Percentiles rank a stretch among this genome's conserved stretches.
phyloP scores from a whole-genome alignment of 495 filamentous ascomycete genomes.

The Rostrohypoxylon terebratum region DNA sequence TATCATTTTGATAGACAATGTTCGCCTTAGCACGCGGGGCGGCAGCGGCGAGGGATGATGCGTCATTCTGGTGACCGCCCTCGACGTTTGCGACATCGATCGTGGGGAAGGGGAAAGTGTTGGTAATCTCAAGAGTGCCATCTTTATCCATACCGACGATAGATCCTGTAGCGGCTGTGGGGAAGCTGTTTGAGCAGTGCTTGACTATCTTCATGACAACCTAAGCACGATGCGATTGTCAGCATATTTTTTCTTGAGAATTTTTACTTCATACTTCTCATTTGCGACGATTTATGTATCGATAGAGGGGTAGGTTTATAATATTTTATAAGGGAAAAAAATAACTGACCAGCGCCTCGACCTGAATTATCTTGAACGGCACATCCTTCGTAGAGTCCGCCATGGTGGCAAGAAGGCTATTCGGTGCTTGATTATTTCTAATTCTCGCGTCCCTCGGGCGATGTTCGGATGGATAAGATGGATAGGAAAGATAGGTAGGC shows the following conservation, averaged over 20 bases:
- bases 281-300: not conserved
- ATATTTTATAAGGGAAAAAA: slow-evolving; percentile 33
- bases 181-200: slow-evolving; percentile 87
- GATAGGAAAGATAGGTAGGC: not conserved
- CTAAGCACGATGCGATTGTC: slow-evolving; percentile 57
- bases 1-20: slow-evolving; percentile 89
- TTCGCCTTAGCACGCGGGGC: slow-evolving; percentile 94
- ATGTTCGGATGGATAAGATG: slow-evolving; percentile 6
- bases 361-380: slow-evolving; percentile 81
- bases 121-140: slow-evolving; percentile 88
- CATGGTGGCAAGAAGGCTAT: slow-evolving; percentile 47
- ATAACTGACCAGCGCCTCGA: slow-evolving; percentile 79
- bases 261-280: not conserved
- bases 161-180: slow-evolving; percentile 88
- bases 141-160: slow-evolving; percentile 93
- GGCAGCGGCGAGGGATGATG: slow-evolving; percentile 82
- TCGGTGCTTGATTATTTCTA: slow-evolving; percentile 2
- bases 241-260: not conserved
- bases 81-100: slow-evolving; percentile 77
- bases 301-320: slow-evolving; percentile 25
- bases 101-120: slow-evolving; percentile 93
- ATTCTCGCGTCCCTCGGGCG: not conserved
- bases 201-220: slow-evolving; percentile 98
- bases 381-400: slow-evolving; percentile 66
- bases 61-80: slow-evolving; percentile 78